phyloP scores from a whole-genome alignment of 2,329 filamentous ascomycete species.

The Fusarium avenaceum region DNA sequence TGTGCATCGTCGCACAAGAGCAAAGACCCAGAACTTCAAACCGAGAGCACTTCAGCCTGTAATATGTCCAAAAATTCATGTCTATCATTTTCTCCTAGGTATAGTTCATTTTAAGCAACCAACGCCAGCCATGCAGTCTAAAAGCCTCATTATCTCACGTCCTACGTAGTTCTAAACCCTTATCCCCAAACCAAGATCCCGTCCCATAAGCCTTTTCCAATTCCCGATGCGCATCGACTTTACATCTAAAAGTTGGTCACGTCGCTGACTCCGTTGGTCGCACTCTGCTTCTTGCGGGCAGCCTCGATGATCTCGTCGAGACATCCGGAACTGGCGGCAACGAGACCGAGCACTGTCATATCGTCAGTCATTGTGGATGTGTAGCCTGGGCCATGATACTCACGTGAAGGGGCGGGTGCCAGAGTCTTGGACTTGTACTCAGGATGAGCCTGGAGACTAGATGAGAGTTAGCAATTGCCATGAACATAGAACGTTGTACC shows the following conservation, averaged over 20 bases:
- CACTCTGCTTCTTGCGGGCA: constrained; percentile 24
- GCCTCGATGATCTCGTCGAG: constrained; percentile 61
- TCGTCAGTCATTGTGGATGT: constrained; percentile 1
- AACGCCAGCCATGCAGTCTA: constrained; percentile 39
- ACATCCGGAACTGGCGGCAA: constrained; percentile 72
- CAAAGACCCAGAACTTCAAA: constrained; percentile 11
- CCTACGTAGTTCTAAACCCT: constrained; percentile 35
- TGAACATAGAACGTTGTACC: background rate
- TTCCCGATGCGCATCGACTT: background rate
- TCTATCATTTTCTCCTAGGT: constrained; percentile 37
- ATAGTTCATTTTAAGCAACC: constrained; percentile 37
- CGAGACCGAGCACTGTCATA: constrained; percentile 65
- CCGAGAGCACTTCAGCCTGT: constrained; percentile 35
- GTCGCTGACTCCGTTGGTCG: constrained; percentile 27
- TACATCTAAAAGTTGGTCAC: constrained; percentile 28
- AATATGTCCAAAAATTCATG: constrained; percentile 23
- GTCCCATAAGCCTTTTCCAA: constrained; percentile 9
- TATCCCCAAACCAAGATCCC: constrained; percentile 1
- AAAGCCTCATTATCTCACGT: constrained; percentile 36
- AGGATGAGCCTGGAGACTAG: constrained; percentile 70
- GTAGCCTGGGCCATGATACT: background rate
- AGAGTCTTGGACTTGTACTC: constrained; percentile 85
- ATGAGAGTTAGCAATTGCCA: constrained; percentile 61
- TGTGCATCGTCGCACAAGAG: background rate
- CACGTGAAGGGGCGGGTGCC: constrained; percentile 72